A percentile compares a stretch with the other conserved stretches of the same genome.
Conservation (phyloP, 345 rosid species). For the Schrenkiella parvula region DNA sequence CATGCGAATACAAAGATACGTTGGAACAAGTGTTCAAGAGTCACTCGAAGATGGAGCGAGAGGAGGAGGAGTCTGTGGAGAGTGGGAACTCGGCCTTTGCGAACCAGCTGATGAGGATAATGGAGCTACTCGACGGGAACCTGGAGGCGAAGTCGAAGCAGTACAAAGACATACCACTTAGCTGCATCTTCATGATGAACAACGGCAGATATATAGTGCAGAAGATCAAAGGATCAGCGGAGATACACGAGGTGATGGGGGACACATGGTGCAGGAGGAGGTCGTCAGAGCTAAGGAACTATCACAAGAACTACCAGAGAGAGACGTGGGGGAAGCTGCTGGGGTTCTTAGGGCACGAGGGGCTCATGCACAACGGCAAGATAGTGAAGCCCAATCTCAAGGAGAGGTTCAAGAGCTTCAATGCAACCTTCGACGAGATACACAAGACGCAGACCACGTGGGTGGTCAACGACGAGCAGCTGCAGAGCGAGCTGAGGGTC, state of each 20-base stretch:
- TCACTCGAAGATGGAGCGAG: constrained; percentile 65
- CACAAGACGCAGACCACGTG: constrained; percentile 82
- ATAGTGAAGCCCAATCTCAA: constrained; percentile 71
- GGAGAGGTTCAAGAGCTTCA: constrained; percentile 88
- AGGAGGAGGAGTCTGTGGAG: constrained; percentile 36
- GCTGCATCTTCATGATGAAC: constrained; percentile 93
- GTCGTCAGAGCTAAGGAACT: constrained; percentile 65
- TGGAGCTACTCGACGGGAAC: constrained; percentile 65
- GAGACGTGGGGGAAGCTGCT: constrained; percentile 82
- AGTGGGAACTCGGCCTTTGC: constrained; percentile 40
- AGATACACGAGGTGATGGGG: constrained; percentile 58
- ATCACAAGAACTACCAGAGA: constrained; percentile 75
- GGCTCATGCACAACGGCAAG: constrained; percentile 65
- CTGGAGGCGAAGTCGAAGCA: constrained; percentile 63
- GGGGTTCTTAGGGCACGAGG: constrained; percentile 64
- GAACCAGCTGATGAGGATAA: constrained; percentile 48
- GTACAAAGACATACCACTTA: constrained; percentile 59
- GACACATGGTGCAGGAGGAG: constrained; percentile 73
- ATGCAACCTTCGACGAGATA: constrained; percentile 78
- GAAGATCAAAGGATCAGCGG: constrained; percentile 65
- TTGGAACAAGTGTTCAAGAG: constrained; percentile 78
- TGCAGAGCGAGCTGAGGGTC: constrained; percentile 91
- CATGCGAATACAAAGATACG: constrained; percentile 72
- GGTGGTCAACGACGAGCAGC: constrained; percentile 87
- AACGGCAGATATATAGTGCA: constrained; percentile 90